Evolutionary conservation across 179 eudicot genomes (phyloP).

Genomic region (Corrigiola litoralis): DNA sequence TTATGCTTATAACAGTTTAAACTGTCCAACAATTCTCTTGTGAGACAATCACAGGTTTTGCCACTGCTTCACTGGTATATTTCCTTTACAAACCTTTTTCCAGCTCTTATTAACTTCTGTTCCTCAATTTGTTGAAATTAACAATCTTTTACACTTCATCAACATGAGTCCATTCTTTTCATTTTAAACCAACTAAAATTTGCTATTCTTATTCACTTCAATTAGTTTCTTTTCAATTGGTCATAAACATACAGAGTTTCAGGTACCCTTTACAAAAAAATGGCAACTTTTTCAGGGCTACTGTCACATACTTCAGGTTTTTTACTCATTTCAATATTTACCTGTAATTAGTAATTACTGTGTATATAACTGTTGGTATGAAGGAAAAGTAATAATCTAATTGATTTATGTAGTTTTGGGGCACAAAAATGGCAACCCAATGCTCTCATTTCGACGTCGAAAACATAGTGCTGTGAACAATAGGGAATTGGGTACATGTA

Average conservation of each 20-base stretch:
- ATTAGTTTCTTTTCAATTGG: too few relatives aligned
- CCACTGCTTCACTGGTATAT: too few relatives aligned
- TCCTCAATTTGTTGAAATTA: too few relatives aligned
- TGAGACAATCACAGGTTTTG: too few relatives aligned
- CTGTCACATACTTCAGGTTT: slow-evolving; percentile 12
- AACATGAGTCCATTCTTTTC: too few relatives aligned
- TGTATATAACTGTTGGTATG: neutral
- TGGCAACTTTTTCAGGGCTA: slow-evolving; percentile 7
- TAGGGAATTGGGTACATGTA: slow-evolving; percentile 1
- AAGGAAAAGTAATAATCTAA: neutral
- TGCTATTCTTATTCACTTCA: too few relatives aligned
- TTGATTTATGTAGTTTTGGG: slow-evolving; percentile 17
- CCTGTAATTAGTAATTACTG: neutral
- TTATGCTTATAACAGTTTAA: too few relatives aligned
- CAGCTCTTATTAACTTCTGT: too few relatives aligned
- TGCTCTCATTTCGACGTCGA: neutral
- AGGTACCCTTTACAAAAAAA: neutral
- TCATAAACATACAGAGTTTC: neutral
- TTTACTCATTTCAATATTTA: neutral
- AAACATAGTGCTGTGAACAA: neutral
- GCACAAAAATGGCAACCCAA: slow-evolving; percentile 12
- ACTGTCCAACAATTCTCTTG: too few relatives aligned
- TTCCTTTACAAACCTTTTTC: too few relatives aligned
- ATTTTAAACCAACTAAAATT: too few relatives aligned
- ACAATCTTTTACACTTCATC: too few relatives aligned